Conservation (phyloP, 2,329 filamentous ascomycete genomes). For the Colletotrichum caudatum region DNA sequence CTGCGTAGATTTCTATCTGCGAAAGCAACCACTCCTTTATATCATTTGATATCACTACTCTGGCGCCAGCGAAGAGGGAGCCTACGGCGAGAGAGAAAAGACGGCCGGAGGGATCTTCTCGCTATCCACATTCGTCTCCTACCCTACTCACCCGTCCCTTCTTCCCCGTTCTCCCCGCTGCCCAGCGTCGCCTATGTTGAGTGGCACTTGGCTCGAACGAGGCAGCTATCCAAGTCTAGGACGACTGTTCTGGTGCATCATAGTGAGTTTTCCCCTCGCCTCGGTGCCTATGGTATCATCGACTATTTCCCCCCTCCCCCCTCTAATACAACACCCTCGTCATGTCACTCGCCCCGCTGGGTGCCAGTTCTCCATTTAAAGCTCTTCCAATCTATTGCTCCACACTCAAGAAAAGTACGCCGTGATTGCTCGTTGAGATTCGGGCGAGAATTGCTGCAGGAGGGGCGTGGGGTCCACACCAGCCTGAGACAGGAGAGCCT, state of each 20-base stretch:
- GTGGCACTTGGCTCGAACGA: slow-evolving; percentile 19
- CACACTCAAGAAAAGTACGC: slow-evolving; percentile 76
- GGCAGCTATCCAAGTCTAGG: slow-evolving; percentile 26
- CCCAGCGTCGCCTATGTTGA: slow-evolving; percentile 1
- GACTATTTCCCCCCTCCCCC: not conserved
- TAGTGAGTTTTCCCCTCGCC: slow-evolving; percentile 1
- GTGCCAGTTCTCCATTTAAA: slow-evolving; percentile 7
- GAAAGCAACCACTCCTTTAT: slow-evolving; percentile 31
- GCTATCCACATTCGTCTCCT: not conserved
- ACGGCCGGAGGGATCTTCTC: slow-evolving; percentile 7
- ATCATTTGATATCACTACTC: slow-evolving; percentile 29
- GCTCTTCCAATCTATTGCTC: not conserved
- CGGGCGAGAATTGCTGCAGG: slow-evolving; percentile 79
- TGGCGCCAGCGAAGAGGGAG: slow-evolving; percentile 8
- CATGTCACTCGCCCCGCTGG: not conserved
- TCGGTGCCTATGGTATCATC: slow-evolving; percentile 41
- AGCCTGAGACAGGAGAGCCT: slow-evolving; percentile 79
- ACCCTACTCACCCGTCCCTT: not conserved
- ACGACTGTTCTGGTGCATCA: slow-evolving; percentile 3
- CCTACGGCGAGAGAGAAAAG: not conserved
- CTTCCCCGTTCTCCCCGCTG: not conserved
- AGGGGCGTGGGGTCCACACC: slow-evolving; percentile 82
- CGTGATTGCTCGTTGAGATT: slow-evolving; percentile 84
- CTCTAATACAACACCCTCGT: slow-evolving; percentile 11
- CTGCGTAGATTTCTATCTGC: slow-evolving; percentile 36